Evolutionary conservation across 805 yeast genomes (phyloP).

Genomic region (Kodamaea neixiangensis): DNA sequence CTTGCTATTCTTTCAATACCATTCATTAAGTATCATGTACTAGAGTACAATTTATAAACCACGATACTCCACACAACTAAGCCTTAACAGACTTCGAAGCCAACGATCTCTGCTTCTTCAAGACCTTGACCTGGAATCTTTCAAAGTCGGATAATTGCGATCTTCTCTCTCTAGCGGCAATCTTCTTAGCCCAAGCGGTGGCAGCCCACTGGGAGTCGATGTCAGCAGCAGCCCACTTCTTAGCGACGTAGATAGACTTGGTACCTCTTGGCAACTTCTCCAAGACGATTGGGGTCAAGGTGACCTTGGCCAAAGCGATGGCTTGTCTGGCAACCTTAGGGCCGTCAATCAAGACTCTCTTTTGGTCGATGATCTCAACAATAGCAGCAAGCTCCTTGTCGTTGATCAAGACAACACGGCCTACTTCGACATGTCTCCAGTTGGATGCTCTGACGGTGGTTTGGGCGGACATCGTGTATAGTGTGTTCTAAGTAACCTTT

Average conservation of each 20-base stretch:
- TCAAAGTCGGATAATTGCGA: conserved; percentile 93
- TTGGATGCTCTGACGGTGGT: conserved; percentile 89
- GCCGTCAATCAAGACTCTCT: conserved; percentile 97
- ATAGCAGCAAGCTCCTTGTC: conserved; percentile 93
- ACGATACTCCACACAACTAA: conserved; percentile 33
- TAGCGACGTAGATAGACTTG: conserved; percentile 77
- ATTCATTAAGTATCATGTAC: conserved; percentile 9
- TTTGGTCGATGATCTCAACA: conserved; percentile 99
- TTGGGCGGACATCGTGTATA: conserved; percentile 31
- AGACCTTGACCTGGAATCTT: conserved; percentile 98
- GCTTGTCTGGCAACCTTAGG: conserved; percentile 96
- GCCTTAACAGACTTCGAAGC: conserved; percentile 97
- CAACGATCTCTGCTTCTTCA: conserved; percentile 96
- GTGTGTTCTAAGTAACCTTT: conserved; percentile 2
- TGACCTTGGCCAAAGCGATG: conserved; percentile 80
- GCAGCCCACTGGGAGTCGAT: conserved; percentile 88
- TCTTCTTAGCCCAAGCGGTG: conserved; percentile 97
- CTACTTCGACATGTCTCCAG: conserved; percentile 99
- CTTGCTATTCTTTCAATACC: conserved; percentile 3
- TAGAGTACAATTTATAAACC: conserved; percentile 8
- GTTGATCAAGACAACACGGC: conserved; percentile 92
- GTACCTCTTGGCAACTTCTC: conserved; percentile 92
- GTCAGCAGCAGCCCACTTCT: conserved; percentile 92
- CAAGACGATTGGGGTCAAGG: conserved; percentile 89
- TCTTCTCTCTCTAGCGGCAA: conserved; percentile 94